These are phyloP conservation scores for button mushroom (Agaricus bisporus) DNA, from an alignment of 768 basidiomycete species.

Conservation along the genomic window DNA sequence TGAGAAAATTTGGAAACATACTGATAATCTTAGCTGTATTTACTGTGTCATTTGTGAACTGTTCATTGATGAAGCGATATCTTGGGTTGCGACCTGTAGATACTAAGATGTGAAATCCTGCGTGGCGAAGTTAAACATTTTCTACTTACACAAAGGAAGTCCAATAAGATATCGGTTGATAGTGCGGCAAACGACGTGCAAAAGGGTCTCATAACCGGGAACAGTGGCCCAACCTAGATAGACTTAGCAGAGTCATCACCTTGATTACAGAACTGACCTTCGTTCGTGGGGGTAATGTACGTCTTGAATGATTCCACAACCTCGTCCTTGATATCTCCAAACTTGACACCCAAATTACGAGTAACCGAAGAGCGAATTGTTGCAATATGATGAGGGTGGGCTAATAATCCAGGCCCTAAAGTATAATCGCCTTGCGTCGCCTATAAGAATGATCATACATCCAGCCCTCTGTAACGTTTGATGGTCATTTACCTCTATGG, in stretches of 20 bases:
- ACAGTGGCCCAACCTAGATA: constrained; percentile 28
- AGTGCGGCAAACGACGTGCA: constrained; percentile 28
- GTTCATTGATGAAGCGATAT: constrained; percentile 23
- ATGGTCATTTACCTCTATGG: constrained; percentile 19
- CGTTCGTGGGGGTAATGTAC: not conserved
- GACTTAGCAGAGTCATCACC: not conserved
- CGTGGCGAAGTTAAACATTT: no score
- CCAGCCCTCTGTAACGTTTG: not conserved
- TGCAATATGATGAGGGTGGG: constrained; percentile 24
- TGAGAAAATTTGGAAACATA: constrained; percentile 30
- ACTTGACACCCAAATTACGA: constrained; percentile 22
- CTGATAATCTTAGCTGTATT: constrained; percentile 21
- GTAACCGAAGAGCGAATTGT: constrained; percentile 24
- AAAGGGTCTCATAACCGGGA: constrained; percentile 19
- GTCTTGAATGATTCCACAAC: constrained; percentile 33
- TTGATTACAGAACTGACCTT: not conserved
- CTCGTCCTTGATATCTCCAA: constrained; percentile 38
- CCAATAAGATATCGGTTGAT: constrained; percentile 28
- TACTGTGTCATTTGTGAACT: constrained; percentile 26
- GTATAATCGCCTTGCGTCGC: constrained; percentile 23
- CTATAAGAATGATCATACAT: constrained; percentile 6
- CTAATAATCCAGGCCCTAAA: constrained; percentile 19
- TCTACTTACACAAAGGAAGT: constrained; percentile 8
- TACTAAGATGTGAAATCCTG: not conserved
- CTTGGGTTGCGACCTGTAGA: constrained; percentile 27